phyloP scores from a whole-genome alignment of 1,139 yeast species.

The Scheffersomyces quercinus region DNA sequence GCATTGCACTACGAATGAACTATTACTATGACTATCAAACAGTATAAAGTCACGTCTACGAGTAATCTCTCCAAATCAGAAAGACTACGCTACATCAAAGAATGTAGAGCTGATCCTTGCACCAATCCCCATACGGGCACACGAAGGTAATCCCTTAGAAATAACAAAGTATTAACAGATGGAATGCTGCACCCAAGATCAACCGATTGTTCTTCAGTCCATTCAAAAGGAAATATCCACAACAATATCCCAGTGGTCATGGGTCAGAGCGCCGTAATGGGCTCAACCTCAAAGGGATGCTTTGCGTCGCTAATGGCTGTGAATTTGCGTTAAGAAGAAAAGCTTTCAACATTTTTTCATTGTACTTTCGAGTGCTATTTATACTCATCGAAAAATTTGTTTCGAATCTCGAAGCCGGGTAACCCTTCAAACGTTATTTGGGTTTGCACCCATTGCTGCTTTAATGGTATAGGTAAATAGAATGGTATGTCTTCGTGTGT shows the following conservation, averaged over 20 bases:
- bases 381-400: constrained; percentile 2
- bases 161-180: constrained; percentile 48
- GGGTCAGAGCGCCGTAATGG: constrained; percentile 74
- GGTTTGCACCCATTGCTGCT: too few relatives aligned
- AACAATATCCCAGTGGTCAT: constrained; percentile 69
- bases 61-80: too few relatives aligned
- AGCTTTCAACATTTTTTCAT: constrained; percentile 8
- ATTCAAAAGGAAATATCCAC: constrained; percentile 33
- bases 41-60: too few relatives aligned
- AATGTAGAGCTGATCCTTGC: constrained; percentile 76
- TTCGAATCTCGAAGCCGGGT: constrained; percentile 7
- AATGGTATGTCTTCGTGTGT: too few relatives aligned
- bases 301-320: constrained; percentile 68
- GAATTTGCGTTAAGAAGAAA: constrained; percentile 58
- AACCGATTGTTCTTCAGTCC: constrained; percentile 68
- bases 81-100: constrained; percentile 6
- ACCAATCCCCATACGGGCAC: constrained; percentile 78
- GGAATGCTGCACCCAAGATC: constrained; percentile 86
- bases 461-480: too few relatives aligned
- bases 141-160: constrained; percentile 80
- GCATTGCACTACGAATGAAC: too few relatives aligned
- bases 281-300: constrained; percentile 79
- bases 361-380: background rate
- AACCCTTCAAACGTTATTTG: constrained; percentile 3
- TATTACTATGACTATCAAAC: too few relatives aligned